Conservation (phyloP, 768 basidiomycete species). For the Panaeolus cyanescens region DNA sequence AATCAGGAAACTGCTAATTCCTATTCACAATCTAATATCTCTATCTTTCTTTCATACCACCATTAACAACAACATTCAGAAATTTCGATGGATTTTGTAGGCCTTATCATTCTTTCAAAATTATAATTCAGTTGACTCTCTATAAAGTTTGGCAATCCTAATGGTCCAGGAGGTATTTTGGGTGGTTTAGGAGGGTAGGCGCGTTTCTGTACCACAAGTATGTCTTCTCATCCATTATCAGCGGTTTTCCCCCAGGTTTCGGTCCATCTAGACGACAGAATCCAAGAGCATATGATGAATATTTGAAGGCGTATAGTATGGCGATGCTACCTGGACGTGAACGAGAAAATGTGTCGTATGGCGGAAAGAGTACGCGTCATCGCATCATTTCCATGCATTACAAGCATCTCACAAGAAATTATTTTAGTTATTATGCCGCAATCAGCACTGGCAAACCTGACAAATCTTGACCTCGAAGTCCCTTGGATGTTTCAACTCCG, state of each 20-base stretch:
- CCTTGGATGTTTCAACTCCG: constrained; percentile 98
- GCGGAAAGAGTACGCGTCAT: constrained; percentile 82
- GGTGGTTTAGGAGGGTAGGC: constrained; percentile 65
- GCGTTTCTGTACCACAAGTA: constrained; percentile 7
- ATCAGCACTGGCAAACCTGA: constrained; percentile 87
- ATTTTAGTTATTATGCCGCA: constrained; percentile 93
- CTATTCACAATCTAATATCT: constrained; percentile 13
- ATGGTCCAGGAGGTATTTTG: constrained; percentile 63
- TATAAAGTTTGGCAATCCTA: constrained; percentile 41
- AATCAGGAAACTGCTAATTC: constrained; percentile 19
- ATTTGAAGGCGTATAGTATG: constrained; percentile 93
- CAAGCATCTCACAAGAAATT: constrained; percentile 9
- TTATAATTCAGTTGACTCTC: constrained; percentile 8
- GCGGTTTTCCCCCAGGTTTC: constrained; percentile 56
- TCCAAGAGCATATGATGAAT: constrained; percentile 84
- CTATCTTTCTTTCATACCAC: constrained; percentile 10
- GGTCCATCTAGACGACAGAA: constrained; percentile 52
- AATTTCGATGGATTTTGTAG: constrained; percentile 45
- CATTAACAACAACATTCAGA: constrained; percentile 8
- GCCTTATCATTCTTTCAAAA: constrained; percentile 15
- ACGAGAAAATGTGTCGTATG: constrained; percentile 91
- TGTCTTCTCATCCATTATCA: constrained; percentile 24
- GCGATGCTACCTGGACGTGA: constrained; percentile 89
- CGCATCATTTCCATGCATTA: constrained; percentile 8
- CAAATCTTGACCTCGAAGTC: constrained; percentile 81